Conservation (phyloP, 2,329 filamentous ascomycete genomes). For the Xylariaceae sp. region DNA sequence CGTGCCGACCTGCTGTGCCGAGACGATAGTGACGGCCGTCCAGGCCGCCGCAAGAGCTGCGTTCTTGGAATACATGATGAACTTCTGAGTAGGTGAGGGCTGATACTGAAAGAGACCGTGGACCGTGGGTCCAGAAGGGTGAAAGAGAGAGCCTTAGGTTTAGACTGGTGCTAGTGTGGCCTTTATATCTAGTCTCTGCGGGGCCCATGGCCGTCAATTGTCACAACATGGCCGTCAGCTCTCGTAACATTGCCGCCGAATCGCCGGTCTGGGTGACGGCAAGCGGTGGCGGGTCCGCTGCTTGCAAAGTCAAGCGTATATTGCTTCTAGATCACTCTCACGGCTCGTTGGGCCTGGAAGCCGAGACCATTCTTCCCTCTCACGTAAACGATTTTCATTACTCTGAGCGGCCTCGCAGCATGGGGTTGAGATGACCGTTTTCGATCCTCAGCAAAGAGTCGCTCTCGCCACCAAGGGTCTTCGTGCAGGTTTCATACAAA, state of each 20-base stretch:
- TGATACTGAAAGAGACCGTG: no score
- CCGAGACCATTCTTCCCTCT: slow-evolving; percentile 12
- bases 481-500: no score
- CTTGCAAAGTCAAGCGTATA: slow-evolving; percentile 15
- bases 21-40: slow-evolving; percentile 34
- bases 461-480: no score
- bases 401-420: no score
- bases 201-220: background rate
- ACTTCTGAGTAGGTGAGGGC: no score
- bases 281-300: slow-evolving; percentile 13
- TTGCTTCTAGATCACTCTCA: slow-evolving; percentile 13
- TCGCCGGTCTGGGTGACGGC: slow-evolving; percentile 10
- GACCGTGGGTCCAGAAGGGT: no score
- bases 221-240: slow-evolving; percentile 2
- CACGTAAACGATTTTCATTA: slow-evolving; percentile 11
- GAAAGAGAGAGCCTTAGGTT: slow-evolving; percentile 2
- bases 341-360: slow-evolving; percentile 18
- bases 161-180: background rate
- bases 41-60: slow-evolving; percentile 30
- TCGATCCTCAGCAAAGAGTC: no score
- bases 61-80: slow-evolving; percentile 26
- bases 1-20: slow-evolving; percentile 38
- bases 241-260: slow-evolving; percentile 1
- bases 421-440: no score
- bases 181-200: slow-evolving; percentile 12